A percentile compares a stretch with the other conserved stretches of the same genome.
These are phyloP conservation scores for Solanum chmielewskii DNA, from an alignment of 257 asterid species.

Conservation along the genomic window DNA sequence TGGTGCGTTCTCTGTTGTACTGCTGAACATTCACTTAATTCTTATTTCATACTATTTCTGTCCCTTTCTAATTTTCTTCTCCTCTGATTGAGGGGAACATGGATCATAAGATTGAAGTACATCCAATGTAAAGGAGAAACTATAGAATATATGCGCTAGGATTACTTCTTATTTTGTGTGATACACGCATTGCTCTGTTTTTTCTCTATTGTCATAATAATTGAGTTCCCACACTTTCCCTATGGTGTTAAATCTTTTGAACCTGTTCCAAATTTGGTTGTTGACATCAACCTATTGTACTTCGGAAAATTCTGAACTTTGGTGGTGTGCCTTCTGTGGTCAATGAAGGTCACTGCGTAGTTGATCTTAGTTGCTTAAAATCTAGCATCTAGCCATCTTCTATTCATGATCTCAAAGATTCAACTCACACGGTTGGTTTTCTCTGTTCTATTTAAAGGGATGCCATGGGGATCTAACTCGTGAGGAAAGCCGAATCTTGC, in stretches of 20 bases:
- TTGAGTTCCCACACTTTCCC: neutral
- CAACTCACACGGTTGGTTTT: neutral
- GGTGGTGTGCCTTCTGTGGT: neutral
- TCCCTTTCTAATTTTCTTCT: neutral
- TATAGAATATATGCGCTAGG: neutral
- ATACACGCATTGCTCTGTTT: neutral
- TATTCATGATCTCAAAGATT: neutral
- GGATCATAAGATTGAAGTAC: neutral
- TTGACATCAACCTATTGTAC: neutral
- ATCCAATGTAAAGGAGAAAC: neutral
- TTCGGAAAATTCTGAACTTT: neutral
- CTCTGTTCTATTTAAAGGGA: conserved; percentile 32
- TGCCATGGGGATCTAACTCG: conserved; percentile 72
- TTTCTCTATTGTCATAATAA: neutral
- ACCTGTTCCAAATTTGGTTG: neutral
- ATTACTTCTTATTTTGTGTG: neutral
- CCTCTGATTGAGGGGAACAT: neutral
- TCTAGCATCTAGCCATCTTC: neutral
- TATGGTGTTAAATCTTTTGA: neutral
- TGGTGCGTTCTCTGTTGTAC: conserved; percentile 30
- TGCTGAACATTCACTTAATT: neutral
- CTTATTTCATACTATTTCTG: neutral
- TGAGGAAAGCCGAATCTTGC: conserved; percentile 60
- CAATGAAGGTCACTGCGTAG: neutral
- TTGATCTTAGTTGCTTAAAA: neutral